Evolutionary conservation across 352 stramenopile species (phyloP), one percentile per base, ranked within the genome.

Genomic region (Phytopythium chamaehyphon): DNA sequence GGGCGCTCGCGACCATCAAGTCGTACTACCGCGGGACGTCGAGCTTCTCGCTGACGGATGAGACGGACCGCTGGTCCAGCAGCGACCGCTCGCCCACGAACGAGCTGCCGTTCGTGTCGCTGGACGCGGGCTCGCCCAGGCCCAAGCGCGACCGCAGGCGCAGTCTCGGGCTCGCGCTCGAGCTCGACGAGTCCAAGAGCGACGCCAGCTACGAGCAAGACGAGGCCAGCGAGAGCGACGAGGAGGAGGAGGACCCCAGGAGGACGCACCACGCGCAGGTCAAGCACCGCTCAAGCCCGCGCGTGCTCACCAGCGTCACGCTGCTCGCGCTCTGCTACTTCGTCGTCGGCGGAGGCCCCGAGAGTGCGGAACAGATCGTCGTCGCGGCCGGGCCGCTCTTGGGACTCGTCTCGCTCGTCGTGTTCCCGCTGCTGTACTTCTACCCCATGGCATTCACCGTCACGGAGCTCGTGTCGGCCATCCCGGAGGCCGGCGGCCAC

Each of bases 301-400:
- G 56, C 28, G 47, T 76, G 24, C 55, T 86, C 50, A 72, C 70
- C 21, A 76, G 58, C 0, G 31, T 62, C 16, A 52, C 55, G 16
- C 54, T 88, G 21, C 55, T 85, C n/a, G 71, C 71, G 24, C 55
- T 87, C 47, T 70, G 63, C 54, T 87, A 82, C 60, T 85, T 85
- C 62, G 47, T 67, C 0, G 66, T 82, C 18, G 69, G 64, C 36
- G 72, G 71, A 26, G 76, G 71, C 0, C 73, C 76, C 0, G 61
- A 66, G 31, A 66, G 73, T 21, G 74, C 68, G 3, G 73, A 87
- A 45, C 37, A 62, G 2, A 48, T 82, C 40, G 54, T 87, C 36
- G 48, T 59, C 65, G 73, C 69, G 42, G 70, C 63, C 6, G 76
- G 76, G 2, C 76, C 73, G 9, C 48, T 73, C 1, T 2, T 74